phyloP scores from a whole-genome alignment of 2,329 filamentous ascomycete species.

The Verticillium tricorpus region DNA sequence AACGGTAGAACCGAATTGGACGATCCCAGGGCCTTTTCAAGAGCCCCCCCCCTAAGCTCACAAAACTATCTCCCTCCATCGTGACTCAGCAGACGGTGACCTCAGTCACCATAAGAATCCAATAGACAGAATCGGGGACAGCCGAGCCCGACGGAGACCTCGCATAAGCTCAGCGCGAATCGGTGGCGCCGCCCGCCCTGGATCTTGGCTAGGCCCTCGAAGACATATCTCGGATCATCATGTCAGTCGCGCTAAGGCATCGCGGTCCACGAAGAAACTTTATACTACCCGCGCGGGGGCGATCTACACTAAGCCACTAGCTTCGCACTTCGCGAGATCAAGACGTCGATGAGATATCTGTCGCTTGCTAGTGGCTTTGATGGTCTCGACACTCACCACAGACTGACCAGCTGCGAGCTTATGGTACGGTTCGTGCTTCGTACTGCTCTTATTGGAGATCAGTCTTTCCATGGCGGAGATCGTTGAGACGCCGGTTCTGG shows the following conservation, averaged over 20 bases:
- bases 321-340: not conserved
- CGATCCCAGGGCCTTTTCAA: too few species aligned
- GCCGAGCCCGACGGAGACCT: too few species aligned
- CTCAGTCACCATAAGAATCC: too few species aligned
- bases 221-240: not conserved
- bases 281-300: not conserved
- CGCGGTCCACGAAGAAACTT: not conserved
- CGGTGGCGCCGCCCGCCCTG: not conserved
- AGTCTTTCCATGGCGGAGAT: not conserved
- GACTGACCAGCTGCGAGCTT: not conserved
- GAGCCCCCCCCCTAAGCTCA: too few species aligned
- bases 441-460: not conserved
- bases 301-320: not conserved
- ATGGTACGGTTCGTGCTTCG: not conserved
- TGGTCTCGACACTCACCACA: not conserved
- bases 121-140: not conserved
- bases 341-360: not conserved
- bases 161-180: not conserved
- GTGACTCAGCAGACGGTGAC: too few species aligned
- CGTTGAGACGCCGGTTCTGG: not conserved
- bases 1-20: too few species aligned
- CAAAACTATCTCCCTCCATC: too few species aligned
- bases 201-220: not conserved
- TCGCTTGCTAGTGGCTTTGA: not conserved
- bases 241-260: not conserved